Base-by-base conservation (phyloP, 495 filamentous ascomycete species). In the Talaromyces proteolyticus region DNA sequence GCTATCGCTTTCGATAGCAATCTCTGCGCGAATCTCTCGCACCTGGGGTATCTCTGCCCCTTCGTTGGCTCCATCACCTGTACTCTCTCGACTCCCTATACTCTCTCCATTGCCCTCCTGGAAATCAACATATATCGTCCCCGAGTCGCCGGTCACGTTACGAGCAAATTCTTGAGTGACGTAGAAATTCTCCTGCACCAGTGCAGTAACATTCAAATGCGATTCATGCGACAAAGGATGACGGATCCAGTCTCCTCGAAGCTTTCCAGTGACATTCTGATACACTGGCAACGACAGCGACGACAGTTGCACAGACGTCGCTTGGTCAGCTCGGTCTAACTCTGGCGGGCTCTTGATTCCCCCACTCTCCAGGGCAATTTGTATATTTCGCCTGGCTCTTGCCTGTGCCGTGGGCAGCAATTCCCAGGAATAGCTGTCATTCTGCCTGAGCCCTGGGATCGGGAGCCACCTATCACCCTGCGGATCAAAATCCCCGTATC, bases 191-290 rank as follows among this genome's bases (percentile, higher is more conserved):
- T 76, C 68, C 36, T 62, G 66, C 7, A 67, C 65, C 41, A 83
- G 67, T 16, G 70, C 67, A 11, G 76, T 73, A 3, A 70, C 66
- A 47, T 85, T 86, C 50, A 84, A 59, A 20, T 60, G 63, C 5
- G 65, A 66, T 11, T 59, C 67, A 16, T 60, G 37, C 24, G 50
- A 37, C 17, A 40, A 18, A 18, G 55, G 55, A 51, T 63, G 63
- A 6, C 86, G 81, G 47, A 86, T 78, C 89, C 89, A 96, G 52
- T 81, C 71, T 10, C 91, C 91, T 18, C 75, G 72, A 18, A 93
- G 72, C 42, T 81, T 82, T 0, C 91, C 88, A 6, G 89, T 91
- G 23, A 85, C 77, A 67, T 96, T 96, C 57, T 81, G 78, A 74
- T 91, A 95, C 12, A 89, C 61, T 0, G 79, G 73, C 6, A 73